phyloP scores from a whole-genome alignment of 768 basidiomycete species.

The Suillus lakei region DNA sequence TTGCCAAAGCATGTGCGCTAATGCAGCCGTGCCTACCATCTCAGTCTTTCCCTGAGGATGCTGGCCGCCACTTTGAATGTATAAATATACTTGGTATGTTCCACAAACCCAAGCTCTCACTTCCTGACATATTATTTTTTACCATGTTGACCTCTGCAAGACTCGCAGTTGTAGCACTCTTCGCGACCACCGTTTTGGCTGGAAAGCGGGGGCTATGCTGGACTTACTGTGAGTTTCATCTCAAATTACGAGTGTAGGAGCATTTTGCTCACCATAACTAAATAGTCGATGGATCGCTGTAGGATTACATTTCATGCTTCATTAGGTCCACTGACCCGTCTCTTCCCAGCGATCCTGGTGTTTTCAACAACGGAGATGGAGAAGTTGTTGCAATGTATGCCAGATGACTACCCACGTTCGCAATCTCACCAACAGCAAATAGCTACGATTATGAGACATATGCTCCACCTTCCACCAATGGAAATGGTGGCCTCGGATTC shows the following conservation, averaged over 20 bases:
- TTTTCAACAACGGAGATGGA: slow-evolving; percentile 37
- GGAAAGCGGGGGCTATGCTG: slow-evolving; percentile 44
- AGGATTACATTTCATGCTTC: slow-evolving; percentile 7
- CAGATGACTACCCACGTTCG: background rate
- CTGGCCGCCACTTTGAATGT: background rate
- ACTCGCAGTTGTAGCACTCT: slow-evolving; percentile 24
- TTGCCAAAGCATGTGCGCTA: background rate
- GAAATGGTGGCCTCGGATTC: slow-evolving; percentile 41
- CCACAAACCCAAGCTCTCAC: background rate
- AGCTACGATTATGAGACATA: slow-evolving; percentile 46
- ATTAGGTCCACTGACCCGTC: background rate
- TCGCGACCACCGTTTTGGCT: slow-evolving; percentile 28
- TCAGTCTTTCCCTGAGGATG: background rate
- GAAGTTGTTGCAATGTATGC: slow-evolving; percentile 40
- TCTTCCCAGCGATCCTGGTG: slow-evolving; percentile 31
- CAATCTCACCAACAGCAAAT: background rate
- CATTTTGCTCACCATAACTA: background rate
- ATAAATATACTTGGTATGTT: background rate
- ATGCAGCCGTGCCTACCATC: background rate
- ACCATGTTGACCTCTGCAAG: slow-evolving; percentile 23
- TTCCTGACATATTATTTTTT: background rate
- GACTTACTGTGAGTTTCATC: slow-evolving; percentile 37
- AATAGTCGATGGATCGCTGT: slow-evolving; percentile 37
- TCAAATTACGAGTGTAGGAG: background rate
- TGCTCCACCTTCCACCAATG: slow-evolving; percentile 38